Conservation (phyloP, 164 flowering plant species). For the Annona cherimola region DNA sequence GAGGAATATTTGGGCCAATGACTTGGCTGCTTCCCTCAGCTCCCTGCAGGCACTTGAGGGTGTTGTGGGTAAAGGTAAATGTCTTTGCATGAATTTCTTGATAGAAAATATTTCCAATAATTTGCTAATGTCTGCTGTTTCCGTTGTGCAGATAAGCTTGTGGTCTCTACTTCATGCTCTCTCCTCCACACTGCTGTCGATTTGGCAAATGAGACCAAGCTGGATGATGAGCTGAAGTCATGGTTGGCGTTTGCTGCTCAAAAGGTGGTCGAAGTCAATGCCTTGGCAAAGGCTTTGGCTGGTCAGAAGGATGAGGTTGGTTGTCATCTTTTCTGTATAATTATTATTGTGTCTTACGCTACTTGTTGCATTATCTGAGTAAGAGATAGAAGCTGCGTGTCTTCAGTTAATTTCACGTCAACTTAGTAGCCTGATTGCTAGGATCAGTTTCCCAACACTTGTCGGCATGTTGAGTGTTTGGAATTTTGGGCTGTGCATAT, state of each 20-base stretch:
- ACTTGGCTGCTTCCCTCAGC: constrained; percentile 49
- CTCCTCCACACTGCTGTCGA: constrained; percentile 87
- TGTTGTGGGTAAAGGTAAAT: constrained; percentile 66
- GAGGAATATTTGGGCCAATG: constrained; percentile 78
- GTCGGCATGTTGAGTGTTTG: too few species aligned
- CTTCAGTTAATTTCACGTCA: too few species aligned
- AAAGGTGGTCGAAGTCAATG: constrained; percentile 61
- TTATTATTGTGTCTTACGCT: not conserved
- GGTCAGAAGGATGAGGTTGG: constrained; percentile 66
- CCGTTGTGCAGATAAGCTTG: constrained; percentile 49
- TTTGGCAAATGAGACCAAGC: constrained; percentile 61
- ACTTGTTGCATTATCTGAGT: too few species aligned
- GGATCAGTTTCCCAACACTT: too few species aligned
- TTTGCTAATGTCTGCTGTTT: constrained; percentile 5
- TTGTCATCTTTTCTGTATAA: not conserved
- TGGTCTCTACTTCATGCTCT: constrained; percentile 75
- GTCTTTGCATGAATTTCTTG: constrained; percentile 1
- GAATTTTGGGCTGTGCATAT: too few species aligned
- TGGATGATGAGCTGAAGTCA: constrained; percentile 64
- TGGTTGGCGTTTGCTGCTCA: constrained; percentile 83
- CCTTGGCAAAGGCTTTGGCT: constrained; percentile 65
- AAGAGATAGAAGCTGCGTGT: too few species aligned
- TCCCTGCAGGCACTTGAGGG: constrained; percentile 48
- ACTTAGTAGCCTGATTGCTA: too few species aligned
- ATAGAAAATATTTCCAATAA: not conserved